Evolutionary conservation across 176 grass and related monocot genomes (phyloP).

Genomic region (Aegilops longissima): DNA sequence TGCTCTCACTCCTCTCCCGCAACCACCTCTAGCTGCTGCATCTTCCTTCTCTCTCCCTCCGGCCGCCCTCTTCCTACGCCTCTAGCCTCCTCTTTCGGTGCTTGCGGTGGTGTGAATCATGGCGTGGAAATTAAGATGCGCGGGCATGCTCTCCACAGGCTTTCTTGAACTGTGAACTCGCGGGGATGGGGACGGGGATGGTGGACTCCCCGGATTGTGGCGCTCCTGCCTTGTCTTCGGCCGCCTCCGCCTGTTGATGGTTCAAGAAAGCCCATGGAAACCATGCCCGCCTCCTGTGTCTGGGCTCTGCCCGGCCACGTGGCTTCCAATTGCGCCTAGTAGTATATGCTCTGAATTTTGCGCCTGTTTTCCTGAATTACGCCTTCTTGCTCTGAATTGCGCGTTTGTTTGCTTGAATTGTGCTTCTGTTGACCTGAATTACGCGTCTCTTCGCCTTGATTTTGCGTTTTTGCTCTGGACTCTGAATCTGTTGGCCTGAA

Average conservation of each 20-base stretch:
- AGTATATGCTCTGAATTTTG: neutral
- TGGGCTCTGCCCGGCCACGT: neutral
- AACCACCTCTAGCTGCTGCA: slow-evolving; percentile 39
- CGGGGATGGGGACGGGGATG: neutral
- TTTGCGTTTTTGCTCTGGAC: neutral
- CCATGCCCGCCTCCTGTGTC: slow-evolving; percentile 38
- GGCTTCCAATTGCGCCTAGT: neutral
- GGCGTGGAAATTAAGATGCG: slow-evolving; percentile 38
- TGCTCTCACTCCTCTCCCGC: slow-evolving; percentile 34
- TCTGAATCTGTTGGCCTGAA: neutral
- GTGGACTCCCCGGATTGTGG: slow-evolving; percentile 24
- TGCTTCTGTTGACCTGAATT: neutral
- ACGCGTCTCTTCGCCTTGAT: neutral
- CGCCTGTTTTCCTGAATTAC: neutral
- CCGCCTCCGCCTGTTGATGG: slow-evolving; percentile 70
- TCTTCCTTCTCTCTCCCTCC: neutral
- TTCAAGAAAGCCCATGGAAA: slow-evolving; percentile 98
- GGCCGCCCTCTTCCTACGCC: neutral
- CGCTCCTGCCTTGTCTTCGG: neutral
- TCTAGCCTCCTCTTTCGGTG: neutral
- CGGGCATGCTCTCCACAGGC: slow-evolving; percentile 90
- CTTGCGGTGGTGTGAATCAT: slow-evolving; percentile 19
- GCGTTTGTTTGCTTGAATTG: neutral
- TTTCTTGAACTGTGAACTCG: slow-evolving; percentile 99
- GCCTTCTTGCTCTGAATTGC: neutral